Percentiles rank a stretch among this genome's conserved stretches.
phyloP scores from a whole-genome alignment of 345 rosid species.

The Brassica nigra region DNA sequence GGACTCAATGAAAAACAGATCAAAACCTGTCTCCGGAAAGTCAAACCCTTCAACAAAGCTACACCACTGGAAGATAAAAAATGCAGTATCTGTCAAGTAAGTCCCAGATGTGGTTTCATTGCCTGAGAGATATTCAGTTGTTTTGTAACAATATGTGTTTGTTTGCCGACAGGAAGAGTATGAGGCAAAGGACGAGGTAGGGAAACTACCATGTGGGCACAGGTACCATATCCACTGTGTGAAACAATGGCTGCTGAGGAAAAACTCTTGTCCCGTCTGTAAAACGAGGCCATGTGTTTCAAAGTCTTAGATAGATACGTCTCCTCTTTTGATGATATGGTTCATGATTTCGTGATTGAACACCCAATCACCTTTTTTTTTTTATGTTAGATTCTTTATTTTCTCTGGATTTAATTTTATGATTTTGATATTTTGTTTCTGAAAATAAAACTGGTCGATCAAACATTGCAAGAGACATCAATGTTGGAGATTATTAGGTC shows the following conservation, averaged over 20 bases:
- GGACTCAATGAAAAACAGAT: constrained; percentile 83
- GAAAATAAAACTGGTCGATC: neutral
- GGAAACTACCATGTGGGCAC: constrained; percentile 76
- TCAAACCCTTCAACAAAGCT: constrained; percentile 45
- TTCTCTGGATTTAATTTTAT: constrained; percentile 5
- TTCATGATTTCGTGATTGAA: constrained; percentile 2
- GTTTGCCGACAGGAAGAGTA: constrained; percentile 68
- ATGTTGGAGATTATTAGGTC: constrained; percentile 29
- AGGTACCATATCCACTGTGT: constrained; percentile 74
- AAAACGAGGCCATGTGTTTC: constrained; percentile 49
- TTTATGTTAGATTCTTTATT: constrained; percentile 23
- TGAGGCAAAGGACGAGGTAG: constrained; percentile 63
- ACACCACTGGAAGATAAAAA: constrained; percentile 57
- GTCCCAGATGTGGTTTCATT: constrained; percentile 1
- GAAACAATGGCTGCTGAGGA: constrained; percentile 83
- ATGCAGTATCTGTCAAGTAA: constrained; percentile 90
- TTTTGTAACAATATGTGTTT: neutral
- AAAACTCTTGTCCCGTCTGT: constrained; percentile 86
- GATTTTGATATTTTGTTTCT: constrained; percentile 8
- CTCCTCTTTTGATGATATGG: constrained; percentile 10
- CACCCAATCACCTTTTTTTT: constrained; percentile 7
- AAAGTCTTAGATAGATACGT: constrained; percentile 25
- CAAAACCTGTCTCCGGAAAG: constrained; percentile 59
- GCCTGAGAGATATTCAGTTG: neutral
- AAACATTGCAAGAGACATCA: neutral